These are phyloP conservation scores for Dichomitus squalens DNA, from an alignment of 1,284 basidiomycete species.

Conservation along the genomic window DNA sequence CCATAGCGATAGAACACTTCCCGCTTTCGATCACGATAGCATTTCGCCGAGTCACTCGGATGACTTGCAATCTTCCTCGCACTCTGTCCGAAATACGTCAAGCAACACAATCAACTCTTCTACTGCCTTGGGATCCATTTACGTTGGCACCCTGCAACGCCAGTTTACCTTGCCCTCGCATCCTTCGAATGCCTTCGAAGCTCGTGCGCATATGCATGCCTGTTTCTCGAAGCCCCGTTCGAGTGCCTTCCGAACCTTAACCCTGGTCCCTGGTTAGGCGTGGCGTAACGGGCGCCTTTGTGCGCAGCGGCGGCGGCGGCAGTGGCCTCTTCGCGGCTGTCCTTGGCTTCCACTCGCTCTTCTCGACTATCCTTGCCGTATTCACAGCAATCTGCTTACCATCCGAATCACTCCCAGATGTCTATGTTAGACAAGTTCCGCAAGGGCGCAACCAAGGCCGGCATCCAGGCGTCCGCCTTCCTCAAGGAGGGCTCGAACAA, in stretches of 20 bases:
- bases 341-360: background rate
- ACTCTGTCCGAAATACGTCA: too few species aligned
- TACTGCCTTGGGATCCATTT: too few species aligned
- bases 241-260: background rate
- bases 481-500: conserved; percentile 65
- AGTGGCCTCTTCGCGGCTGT: background rate
- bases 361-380: background rate
- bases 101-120: too few species aligned
- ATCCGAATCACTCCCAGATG: conserved; percentile 35
- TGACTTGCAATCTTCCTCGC: too few species aligned
- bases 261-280: background rate
- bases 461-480: conserved; percentile 77
- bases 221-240: too few species aligned
- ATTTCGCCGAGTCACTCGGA: too few species aligned
- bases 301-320: background rate
- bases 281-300: background rate
- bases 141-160: too few species aligned
- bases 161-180: too few species aligned
- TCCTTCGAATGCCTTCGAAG: too few species aligned
- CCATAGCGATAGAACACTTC: too few species aligned
- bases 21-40: too few species aligned
- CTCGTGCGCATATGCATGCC: too few species aligned
- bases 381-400: background rate
- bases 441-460: conserved; percentile 79
- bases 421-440: conserved; percentile 81